Evolutionary conservation across 2,329 filamentous ascomycete genomes (phyloP).

Genomic region (Ceratocystis harringtonii): DNA sequence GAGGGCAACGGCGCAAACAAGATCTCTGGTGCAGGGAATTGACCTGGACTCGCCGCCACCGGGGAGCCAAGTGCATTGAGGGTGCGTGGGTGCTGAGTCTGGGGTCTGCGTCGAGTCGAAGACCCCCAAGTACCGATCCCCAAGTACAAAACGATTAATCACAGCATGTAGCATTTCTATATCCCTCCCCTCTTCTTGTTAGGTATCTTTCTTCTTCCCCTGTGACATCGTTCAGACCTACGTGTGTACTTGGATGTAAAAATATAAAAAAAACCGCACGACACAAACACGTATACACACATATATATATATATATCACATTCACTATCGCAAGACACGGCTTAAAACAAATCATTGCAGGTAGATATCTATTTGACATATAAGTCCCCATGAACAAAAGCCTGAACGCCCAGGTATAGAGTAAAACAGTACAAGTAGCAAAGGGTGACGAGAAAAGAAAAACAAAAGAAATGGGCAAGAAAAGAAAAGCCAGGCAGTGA

Average conservation of each 20-base stretch:
- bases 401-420: background rate
- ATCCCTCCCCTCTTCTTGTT: background rate
- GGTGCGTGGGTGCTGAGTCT: background rate
- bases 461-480: background rate
- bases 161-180: background rate
- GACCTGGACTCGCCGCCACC: slow-evolving; percentile 41
- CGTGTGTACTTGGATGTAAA: background rate
- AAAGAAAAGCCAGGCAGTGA: slow-evolving; percentile 5
- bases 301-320: background rate
- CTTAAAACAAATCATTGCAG: no score
- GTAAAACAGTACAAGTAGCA: background rate
- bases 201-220: background rate
- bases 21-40: slow-evolving; percentile 34
- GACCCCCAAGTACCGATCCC: background rate
- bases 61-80: slow-evolving; percentile 18
- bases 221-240: background rate
- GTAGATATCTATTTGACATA: background rate
- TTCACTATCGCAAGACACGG: background rate
- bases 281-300: background rate
- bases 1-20: slow-evolving; percentile 43
- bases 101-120: background rate
- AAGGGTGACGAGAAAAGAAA: background rate
- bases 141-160: background rate
- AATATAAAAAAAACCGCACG: background rate
- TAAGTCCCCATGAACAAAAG: background rate